Evolutionary conservation across 1,284 basidiomycete genomes (phyloP).

Genomic region (Ceratobasidium sp.): DNA sequence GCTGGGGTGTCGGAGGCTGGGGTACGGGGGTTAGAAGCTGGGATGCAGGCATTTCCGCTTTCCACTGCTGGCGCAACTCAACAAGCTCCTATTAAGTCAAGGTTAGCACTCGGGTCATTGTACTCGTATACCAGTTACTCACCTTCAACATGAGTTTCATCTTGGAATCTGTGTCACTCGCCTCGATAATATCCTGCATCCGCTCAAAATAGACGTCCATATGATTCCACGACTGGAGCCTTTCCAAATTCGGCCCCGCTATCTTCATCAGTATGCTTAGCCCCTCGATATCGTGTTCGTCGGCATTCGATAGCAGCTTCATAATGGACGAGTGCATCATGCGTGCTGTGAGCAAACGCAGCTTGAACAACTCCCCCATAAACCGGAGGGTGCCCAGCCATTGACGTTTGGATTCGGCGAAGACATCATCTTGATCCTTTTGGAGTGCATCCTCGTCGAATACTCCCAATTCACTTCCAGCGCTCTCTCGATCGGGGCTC

Average conservation of each 20-base stretch:
- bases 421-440: slow-evolving; percentile 96
- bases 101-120: neutral
- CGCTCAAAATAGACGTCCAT: slow-evolving; percentile 68
- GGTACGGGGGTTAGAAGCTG: neutral
- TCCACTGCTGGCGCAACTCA: slow-evolving; percentile 59
- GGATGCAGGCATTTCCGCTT: too few species aligned
- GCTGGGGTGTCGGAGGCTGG: slow-evolving; percentile 55
- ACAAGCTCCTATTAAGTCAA: slow-evolving; percentile 61
- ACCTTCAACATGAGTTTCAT: slow-evolving; percentile 70
- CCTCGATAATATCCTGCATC: slow-evolving; percentile 61
- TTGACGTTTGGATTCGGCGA: slow-evolving; percentile 91
- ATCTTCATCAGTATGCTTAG: slow-evolving; percentile 69
- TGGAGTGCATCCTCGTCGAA: slow-evolving; percentile 76
- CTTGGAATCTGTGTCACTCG: slow-evolving; percentile 61
- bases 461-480: slow-evolving; percentile 62
- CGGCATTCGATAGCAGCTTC: slow-evolving; percentile 67
- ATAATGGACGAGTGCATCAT: slow-evolving; percentile 70
- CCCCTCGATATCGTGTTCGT: slow-evolving; percentile 73
- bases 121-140: slow-evolving; percentile 48
- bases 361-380: slow-evolving; percentile 72
- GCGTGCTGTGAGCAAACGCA: slow-evolving; percentile 68
- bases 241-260: slow-evolving; percentile 65
- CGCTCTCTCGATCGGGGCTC: slow-evolving; percentile 66
- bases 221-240: slow-evolving; percentile 58
- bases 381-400: slow-evolving; percentile 60